Evolutionary conservation across 208 protist genomes (phyloP).

Genomic region (Crithidia brevicula): DNA sequence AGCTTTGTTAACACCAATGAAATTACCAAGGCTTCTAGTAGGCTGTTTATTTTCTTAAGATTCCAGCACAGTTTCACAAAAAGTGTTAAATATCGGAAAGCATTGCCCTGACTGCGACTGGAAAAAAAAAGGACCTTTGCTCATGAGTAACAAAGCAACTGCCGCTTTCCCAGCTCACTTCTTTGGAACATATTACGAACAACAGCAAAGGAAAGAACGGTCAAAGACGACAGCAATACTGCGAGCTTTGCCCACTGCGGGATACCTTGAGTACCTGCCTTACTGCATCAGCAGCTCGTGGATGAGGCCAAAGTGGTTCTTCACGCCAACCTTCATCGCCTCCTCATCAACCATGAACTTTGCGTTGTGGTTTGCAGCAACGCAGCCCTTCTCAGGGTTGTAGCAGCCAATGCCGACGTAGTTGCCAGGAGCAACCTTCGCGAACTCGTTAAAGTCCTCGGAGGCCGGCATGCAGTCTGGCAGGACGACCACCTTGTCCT

Average conservation of each 20-base stretch:
- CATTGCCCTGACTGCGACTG: no score
- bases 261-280: neutral
- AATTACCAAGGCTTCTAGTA: no score
- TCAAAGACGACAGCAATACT: neutral
- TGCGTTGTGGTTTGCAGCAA: constrained; percentile 48
- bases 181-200: no score
- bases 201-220: constrained; percentile 1
- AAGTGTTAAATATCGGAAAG: no score
- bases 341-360: constrained; percentile 60
- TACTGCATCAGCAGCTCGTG: constrained; percentile 25
- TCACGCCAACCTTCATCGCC: constrained; percentile 54
- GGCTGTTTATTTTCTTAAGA: no score
- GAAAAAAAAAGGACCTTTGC: no score
- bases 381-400: constrained; percentile 34
- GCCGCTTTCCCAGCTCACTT: no score
- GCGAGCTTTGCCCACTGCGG: no score
- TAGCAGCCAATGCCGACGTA: constrained; percentile 54
- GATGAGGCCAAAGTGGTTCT: constrained; percentile 27
- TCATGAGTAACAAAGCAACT: no score
- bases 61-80: no score
- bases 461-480: constrained; percentile 32
- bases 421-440: constrained; percentile 38
- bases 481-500: constrained; percentile 33
- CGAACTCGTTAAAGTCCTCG: constrained; percentile 63
- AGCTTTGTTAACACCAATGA: no score